Evolutionary conservation across 768 basidiomycete genomes (phyloP), one percentile per base, ranked within the genome.

Genomic region (Xerocomellus amylosporus): DNA sequence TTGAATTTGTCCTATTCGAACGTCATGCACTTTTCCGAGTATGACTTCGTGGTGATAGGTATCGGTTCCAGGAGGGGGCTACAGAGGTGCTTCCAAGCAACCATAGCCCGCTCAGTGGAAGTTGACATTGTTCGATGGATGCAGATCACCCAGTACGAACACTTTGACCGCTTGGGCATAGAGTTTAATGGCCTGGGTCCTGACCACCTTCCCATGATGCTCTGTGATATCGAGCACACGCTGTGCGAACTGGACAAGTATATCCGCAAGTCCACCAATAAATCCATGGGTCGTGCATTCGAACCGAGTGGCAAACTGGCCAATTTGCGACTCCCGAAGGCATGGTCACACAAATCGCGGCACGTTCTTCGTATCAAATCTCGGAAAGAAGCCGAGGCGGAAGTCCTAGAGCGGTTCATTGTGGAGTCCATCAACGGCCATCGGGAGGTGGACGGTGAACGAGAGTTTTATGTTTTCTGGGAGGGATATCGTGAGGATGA

Each of bases 231-330:
- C 49, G 90, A 92, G 72, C 90, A 92, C 65, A 76, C 84, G 1
- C 71, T 91, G 15, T 92, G 90, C 71, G 90, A 92, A 65, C 76
- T 86, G 42, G 87, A 90, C 71, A 88, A 90, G 64, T 91, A 90
- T 63, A 75, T 82, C 39, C 85, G 88, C 43, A 65, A 59, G 53
- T 70, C 62, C 34, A 34, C n/a, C 30, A 36, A 59, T 10, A 71
- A 63, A 41, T 59, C 65, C 20, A 52, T 50, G 22, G 74, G 80
- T 41, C 73, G 75, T 13, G 51, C 54, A 0, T 86, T 78, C 59
- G 63, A 58, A 12, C 60, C 75, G 5, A 66, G 68, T 9, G 58
- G 58, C 14, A 55, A 51, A 8, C 60, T 73, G 17, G 51, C 58
- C 9, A 64, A 73, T 8, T 20, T 59, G 4, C 61, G 66, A 10